Percentiles rank a stretch among this genome's conserved stretches.
These are phyloP conservation scores for Apiospora rasikravindrae DNA, from an alignment of 2,329 filamentous ascomycete genomes.

Conservation along the genomic window DNA sequence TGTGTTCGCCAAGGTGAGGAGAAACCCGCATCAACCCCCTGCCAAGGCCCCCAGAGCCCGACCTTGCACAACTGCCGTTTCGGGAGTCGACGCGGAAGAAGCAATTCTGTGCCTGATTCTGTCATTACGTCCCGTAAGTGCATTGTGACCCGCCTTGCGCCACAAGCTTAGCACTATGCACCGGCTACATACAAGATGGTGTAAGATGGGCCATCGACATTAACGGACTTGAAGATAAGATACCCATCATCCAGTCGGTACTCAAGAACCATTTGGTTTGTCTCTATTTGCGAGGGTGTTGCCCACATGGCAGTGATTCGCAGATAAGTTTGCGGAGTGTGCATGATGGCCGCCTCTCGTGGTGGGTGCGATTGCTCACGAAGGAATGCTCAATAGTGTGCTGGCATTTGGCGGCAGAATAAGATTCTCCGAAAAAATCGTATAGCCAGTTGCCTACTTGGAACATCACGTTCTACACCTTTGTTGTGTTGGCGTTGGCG, in stretches of 20 bases:
- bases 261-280: no score
- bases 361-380: neutral
- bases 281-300: neutral
- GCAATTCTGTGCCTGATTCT: neutral
- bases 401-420: neutral
- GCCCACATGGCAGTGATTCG: neutral
- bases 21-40: neutral
- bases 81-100: neutral
- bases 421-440: neutral
- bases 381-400: neutral
- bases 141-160: neutral
- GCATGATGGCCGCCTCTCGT: neutral
- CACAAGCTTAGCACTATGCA: neutral
- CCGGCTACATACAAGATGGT: neutral
- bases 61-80: neutral
- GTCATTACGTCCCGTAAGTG: neutral
- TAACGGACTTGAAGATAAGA: neutral
- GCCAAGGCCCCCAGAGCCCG: neutral
- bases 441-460: neutral
- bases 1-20: neutral
- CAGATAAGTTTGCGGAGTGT: neutral
- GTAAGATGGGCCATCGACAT: neutral
- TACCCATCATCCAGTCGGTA: neutral
- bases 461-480: neutral
- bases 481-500: neutral